Evolutionary conservation across 345 rosid genomes (phyloP).

Genomic region (Boechera stricta): DNA sequence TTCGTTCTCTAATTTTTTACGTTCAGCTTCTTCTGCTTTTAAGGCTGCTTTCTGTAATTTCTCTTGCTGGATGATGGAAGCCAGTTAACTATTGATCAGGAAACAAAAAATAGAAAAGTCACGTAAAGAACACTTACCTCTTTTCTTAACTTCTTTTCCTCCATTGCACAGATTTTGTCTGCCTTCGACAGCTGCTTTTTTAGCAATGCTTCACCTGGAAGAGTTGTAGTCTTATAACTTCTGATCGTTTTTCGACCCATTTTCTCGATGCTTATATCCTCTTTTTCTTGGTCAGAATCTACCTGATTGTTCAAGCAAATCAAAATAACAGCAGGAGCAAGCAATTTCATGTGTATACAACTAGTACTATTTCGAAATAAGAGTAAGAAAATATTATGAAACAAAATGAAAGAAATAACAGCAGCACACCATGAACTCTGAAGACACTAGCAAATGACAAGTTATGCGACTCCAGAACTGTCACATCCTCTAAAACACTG

Average conservation of each 20-base stretch:
- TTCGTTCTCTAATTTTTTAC: constrained; percentile 76
- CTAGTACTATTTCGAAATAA: constrained; percentile 10
- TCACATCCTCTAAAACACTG: neutral
- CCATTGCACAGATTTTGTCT: constrained; percentile 59
- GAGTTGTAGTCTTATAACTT: constrained; percentile 37
- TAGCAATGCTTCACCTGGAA: constrained; percentile 45
- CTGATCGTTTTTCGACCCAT: constrained; percentile 39
- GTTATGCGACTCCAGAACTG: neutral
- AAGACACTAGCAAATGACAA: neutral
- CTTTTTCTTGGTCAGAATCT: constrained; percentile 59
- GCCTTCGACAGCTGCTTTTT: constrained; percentile 60
- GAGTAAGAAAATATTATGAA: neutral
- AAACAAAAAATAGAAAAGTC: constrained; percentile 14
- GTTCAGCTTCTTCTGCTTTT: constrained; percentile 86
- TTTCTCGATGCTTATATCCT: constrained; percentile 55
- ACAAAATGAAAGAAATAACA: constrained; percentile 17
- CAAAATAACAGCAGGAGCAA: no score
- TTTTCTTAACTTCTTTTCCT: constrained; percentile 78
- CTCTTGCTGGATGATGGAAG: constrained; percentile 67
- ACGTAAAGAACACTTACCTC: constrained; percentile 54
- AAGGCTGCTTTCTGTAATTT: constrained; percentile 73
- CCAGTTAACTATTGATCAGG: constrained; percentile 22
- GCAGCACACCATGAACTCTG: neutral
- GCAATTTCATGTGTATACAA: no score
- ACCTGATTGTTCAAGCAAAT: constrained; percentile 45